Evolutionary conservation across 352 stramenopile genomes (phyloP).

Genomic region (Phytophthora citrophthora): DNA sequence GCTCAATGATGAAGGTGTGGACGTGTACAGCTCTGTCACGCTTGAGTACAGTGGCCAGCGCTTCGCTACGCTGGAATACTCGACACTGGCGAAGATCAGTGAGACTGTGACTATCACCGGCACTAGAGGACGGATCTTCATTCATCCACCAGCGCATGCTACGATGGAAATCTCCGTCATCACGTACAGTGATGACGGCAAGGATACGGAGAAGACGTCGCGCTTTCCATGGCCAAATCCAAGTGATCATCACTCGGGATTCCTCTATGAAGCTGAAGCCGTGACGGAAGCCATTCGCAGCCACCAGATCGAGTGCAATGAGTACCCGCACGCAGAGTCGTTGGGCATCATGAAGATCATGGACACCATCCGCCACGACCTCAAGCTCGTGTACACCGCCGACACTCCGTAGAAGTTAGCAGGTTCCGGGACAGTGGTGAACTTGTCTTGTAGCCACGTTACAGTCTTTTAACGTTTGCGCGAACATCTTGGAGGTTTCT

Average conservation of each 20-base stretch:
- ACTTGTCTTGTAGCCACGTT: too few relatives aligned
- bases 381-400: slow-evolving; percentile 65
- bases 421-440: slow-evolving; percentile 15
- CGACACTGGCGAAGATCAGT: slow-evolving; percentile 58
- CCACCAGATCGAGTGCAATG: slow-evolving; percentile 44
- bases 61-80: slow-evolving; percentile 68
- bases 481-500: too few relatives aligned
- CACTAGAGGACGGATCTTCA: slow-evolving; percentile 65
- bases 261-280: slow-evolving; percentile 80
- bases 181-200: slow-evolving; percentile 11
- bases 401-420: slow-evolving; percentile 14
- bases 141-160: slow-evolving; percentile 49
- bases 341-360: slow-evolving; percentile 71
- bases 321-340: slow-evolving; percentile 72
- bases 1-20: slow-evolving; percentile 54
- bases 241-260: slow-evolving; percentile 37
- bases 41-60: slow-evolving; percentile 57
- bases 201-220: slow-evolving; percentile 16
- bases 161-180: slow-evolving; percentile 26
- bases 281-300: slow-evolving; percentile 61
- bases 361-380: slow-evolving; percentile 67
- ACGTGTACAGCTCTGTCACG: slow-evolving; percentile 63
- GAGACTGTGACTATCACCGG: slow-evolving; percentile 80
- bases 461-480: too few relatives aligned
- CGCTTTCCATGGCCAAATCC: slow-evolving; percentile 31